Conservation (phyloP, 1,284 basidiomycete species). For the Microbotryum intermedium region DNA sequence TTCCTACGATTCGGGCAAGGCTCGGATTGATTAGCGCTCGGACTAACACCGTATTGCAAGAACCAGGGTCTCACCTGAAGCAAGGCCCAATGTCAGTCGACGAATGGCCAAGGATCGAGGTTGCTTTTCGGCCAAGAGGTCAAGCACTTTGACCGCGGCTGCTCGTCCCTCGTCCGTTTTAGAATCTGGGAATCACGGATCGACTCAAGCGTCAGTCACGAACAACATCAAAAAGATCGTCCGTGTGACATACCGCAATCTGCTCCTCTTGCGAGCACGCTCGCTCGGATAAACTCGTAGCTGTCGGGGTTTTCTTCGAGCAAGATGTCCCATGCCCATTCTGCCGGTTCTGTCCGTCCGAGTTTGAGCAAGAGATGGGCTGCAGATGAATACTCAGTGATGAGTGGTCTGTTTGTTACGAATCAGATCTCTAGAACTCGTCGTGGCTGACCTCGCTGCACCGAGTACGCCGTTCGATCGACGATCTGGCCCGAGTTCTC, state of each 20-base stretch:
- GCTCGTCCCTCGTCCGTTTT: slow-evolving; percentile 48
- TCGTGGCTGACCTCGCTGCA: slow-evolving; percentile 16
- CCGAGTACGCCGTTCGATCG: slow-evolving; percentile 29
- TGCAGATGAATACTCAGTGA: slow-evolving; percentile 35
- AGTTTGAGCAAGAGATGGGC: slow-evolving; percentile 63
- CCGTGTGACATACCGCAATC: slow-evolving; percentile 50
- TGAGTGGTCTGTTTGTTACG: slow-evolving; percentile 61
- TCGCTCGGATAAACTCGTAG: slow-evolving; percentile 68
- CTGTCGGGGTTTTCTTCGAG: slow-evolving; percentile 81
- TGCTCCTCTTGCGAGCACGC: slow-evolving; percentile 58
- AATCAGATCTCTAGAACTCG: slow-evolving; percentile 45
- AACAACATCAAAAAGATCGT: neutral
- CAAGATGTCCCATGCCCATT: slow-evolving; percentile 66
- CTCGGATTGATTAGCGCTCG: slow-evolving; percentile 19
- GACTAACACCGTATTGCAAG: slow-evolving; percentile 17
- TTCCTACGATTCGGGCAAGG: slow-evolving; percentile 41
- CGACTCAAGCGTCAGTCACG: slow-evolving; percentile 14
- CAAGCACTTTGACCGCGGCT: slow-evolving; percentile 53
- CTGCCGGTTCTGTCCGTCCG: slow-evolving; percentile 51
- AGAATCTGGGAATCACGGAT: slow-evolving; percentile 38
- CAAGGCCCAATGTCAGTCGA: slow-evolving; percentile 60
- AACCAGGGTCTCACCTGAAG: slow-evolving; percentile 46
- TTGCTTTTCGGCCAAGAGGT: slow-evolving; percentile 53
- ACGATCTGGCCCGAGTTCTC: slow-evolving; percentile 42
- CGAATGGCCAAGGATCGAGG: slow-evolving; percentile 64